Base-by-base conservation (phyloP, 2,329 filamentous ascomycete genomes). In the Fusarium cicatricum region DNA sequence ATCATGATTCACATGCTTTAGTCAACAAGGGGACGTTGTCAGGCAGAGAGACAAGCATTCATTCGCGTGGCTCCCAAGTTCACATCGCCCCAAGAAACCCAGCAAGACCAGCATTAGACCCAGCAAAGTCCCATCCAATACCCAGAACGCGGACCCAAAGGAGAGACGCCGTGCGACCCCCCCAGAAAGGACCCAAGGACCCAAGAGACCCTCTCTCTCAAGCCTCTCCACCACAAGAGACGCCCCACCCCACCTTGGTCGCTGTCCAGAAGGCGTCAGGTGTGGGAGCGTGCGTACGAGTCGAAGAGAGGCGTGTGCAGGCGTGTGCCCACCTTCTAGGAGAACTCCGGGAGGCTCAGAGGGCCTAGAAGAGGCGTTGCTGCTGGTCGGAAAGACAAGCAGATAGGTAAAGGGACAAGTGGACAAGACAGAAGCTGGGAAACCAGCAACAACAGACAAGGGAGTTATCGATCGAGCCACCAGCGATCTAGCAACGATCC, bases 331-430 rank as follows among this genome's bases (percentile, higher is more conserved):
- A 66, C 62, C 45, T 47, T 54, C 38, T 26, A 65, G 66, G 66
- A 68, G 62, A 68, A 66, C 60, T 40, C 64, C 66, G 63, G 52
- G 62, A 67, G 64, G 66, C 62, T 67, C 55, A 66, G 64, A 69
- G 64, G 66, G 66, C 45, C 66, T 55, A 67, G 66, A 68, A 61
- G 62, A 66, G 57, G 49, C 60, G 52, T 48, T 58, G 62, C 34
- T 55, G 58, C 43, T 55, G 53, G 56, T 60, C 55, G 40, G 56
- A 49, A 42, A 58, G 37, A 47, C 33, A 31, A 46, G n/a, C 37
- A 56, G 33, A 52, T 34, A 44, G 33, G 50, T 52, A 56, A 43
- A 46, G 28, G 26, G 50, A 45, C 39, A 52, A 49, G 46, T 21
- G 50, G 56, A 46, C 26, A 53, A 53, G 42, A 49, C 21, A 23